Conservation (phyloP, 108 stramenopile genomes). For the Mayamaea pseudoterrestris region DNA sequence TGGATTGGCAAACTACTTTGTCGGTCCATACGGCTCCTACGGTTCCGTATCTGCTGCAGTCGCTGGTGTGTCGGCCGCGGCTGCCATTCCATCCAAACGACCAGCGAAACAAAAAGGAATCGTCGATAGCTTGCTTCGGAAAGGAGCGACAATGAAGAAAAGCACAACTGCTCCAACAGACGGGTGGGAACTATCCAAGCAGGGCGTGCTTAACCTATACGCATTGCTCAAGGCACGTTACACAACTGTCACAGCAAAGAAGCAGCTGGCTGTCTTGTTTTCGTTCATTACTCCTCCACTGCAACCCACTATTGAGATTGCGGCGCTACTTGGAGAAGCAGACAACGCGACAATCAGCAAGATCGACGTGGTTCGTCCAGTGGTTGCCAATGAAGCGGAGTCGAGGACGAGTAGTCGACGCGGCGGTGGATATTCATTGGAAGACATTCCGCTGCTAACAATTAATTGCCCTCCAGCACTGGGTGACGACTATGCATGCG, state of each 20-base stretch:
- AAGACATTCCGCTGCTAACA: constrained; percentile 15
- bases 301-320: constrained; percentile 70
- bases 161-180: constrained; percentile 1
- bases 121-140: background rate
- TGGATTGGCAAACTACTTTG: constrained; percentile 78
- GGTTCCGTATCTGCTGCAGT: constrained; percentile 52
- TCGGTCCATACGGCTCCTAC: constrained; percentile 77
- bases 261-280: constrained; percentile 83
- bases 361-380: constrained; percentile 21
- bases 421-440: constrained; percentile 66
- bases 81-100: constrained; percentile 33
- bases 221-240: constrained; percentile 74
- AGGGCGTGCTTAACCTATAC: constrained; percentile 73
- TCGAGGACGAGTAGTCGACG: constrained; percentile 44
- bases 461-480: constrained; percentile 66
- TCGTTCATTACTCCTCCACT: constrained; percentile 61
- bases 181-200: constrained; percentile 18
- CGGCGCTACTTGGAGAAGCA: constrained; percentile 60
- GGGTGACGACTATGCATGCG: constrained; percentile 53
- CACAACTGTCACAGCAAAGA: constrained; percentile 51
- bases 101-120: constrained; percentile 6
- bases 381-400: constrained; percentile 13
- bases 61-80: constrained; percentile 45
- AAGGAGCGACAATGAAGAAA: background rate
- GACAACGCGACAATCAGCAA: constrained; percentile 68